These are phyloP conservation scores for Vigna angularis DNA, from an alignment of 306 rosid species.

Conservation along the genomic window DNA sequence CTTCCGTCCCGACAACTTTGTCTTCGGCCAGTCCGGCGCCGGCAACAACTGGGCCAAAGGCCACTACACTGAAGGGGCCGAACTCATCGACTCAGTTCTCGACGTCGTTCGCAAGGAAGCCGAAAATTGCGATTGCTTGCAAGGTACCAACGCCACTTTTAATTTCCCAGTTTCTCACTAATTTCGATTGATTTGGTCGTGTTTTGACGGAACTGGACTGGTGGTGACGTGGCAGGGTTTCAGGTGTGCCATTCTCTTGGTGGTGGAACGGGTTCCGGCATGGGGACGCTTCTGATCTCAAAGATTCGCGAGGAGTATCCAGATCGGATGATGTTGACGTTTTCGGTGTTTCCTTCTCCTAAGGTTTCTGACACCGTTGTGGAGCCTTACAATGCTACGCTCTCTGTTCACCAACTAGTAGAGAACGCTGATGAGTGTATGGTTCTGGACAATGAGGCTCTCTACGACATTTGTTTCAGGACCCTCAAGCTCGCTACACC, in stretches of 20 bases:
- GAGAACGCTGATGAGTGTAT: conserved; percentile 64
- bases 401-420: conserved; percentile 62
- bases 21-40: conserved; percentile 60
- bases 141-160: conserved; percentile 1
- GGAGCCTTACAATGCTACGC: conserved; percentile 63
- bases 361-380: conserved; percentile 64
- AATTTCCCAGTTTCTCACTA: neutral
- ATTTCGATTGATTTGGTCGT: neutral
- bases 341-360: conserved; percentile 61
- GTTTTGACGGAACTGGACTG: neutral
- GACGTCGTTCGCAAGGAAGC: conserved; percentile 62
- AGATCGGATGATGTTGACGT: conserved; percentile 63
- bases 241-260: conserved; percentile 65
- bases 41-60: conserved; percentile 63
- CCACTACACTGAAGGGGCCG: conserved; percentile 59
- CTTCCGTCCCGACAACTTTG: conserved; percentile 59
- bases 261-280: conserved; percentile 62
- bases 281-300: conserved; percentile 60
- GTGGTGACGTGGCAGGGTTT: conserved; percentile 45
- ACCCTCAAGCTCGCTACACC: conserved; percentile 61
- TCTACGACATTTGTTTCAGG: conserved; percentile 60
- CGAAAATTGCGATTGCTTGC: conserved; percentile 59
- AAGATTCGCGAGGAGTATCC: conserved; percentile 65
- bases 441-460: conserved; percentile 65
- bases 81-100: conserved; percentile 56